These are phyloP conservation scores for Akanthomyces uredinophilus DNA, from an alignment of 2,329 filamentous ascomycete genomes.

Conservation along the genomic window DNA sequence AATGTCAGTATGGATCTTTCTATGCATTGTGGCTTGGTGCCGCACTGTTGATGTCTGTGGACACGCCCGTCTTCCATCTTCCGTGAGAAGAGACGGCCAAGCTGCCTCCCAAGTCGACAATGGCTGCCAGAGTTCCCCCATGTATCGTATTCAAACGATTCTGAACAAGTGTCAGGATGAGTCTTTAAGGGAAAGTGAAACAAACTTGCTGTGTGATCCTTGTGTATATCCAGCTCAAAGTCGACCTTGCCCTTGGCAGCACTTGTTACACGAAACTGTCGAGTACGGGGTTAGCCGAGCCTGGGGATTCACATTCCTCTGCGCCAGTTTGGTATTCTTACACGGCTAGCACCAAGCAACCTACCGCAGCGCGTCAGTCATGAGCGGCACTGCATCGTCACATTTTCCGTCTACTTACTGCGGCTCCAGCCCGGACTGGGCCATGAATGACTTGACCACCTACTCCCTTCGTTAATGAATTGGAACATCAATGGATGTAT, in stretches of 20 bases:
- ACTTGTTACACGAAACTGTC: conserved; percentile 60
- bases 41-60: conserved; percentile 58
- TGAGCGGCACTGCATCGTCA: conserved; percentile 11
- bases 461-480: conserved; percentile 31
- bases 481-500: background rate
- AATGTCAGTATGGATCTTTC: background rate
- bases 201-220: conserved; percentile 63
- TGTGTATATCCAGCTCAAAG: conserved; percentile 70
- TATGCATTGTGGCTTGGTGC: background rate
- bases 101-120: conserved; percentile 63
- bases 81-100: conserved; percentile 61
- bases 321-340: background rate
- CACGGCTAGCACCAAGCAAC: conserved; percentile 17
- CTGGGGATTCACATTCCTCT: no score
- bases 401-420: conserved; percentile 49
- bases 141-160: conserved; percentile 74
- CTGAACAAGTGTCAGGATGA: conserved; percentile 32
- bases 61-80: conserved; percentile 58
- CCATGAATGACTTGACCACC: conserved; percentile 82
- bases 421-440: conserved; percentile 81
- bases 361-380: conserved; percentile 7
- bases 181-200: no score
- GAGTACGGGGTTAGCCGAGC: background rate
- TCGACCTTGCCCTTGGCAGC: conserved; percentile 64
- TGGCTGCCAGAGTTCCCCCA: conserved; percentile 72